These are phyloP conservation scores for Cladosporium sp. DNA, from an alignment of 2,329 filamentous ascomycete genomes.

Conservation along the genomic window DNA sequence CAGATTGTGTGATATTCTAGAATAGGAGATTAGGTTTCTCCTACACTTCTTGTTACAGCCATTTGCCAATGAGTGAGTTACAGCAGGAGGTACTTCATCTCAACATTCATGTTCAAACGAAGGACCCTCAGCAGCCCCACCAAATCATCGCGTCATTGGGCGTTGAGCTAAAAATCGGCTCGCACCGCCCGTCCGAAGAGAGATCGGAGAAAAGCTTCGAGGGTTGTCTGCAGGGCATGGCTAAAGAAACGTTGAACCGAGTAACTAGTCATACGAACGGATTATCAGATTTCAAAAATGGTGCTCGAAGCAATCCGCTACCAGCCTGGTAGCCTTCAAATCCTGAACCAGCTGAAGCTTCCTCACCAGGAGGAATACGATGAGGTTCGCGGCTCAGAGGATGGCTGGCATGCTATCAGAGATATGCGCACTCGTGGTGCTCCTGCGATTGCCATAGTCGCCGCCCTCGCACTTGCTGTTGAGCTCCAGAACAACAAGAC, in stretches of 20 bases:
- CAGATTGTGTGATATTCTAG: not conserved
- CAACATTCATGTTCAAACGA: not conserved
- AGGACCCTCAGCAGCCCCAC: slow-evolving; percentile 2
- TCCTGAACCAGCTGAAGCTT: slow-evolving; percentile 80
- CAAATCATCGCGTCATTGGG: slow-evolving; percentile 19
- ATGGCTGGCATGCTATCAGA: slow-evolving; percentile 81
- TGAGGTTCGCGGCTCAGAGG: slow-evolving; percentile 66
- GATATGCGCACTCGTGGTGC: slow-evolving; percentile 80
- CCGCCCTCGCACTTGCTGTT: slow-evolving; percentile 81
- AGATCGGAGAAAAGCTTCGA: slow-evolving; percentile 16
- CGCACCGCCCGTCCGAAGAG: slow-evolving; percentile 12
- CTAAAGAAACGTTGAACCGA: slow-evolving; percentile 8
- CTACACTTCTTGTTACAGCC: not conserved
- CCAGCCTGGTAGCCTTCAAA: slow-evolving; percentile 68
- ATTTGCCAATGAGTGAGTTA: not conserved
- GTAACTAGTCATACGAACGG: not conserved
- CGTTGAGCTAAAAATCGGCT: not conserved
- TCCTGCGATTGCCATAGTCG: slow-evolving; percentile 97
- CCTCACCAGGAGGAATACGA: slow-evolving; percentile 82
- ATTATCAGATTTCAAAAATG: slow-evolving; percentile 39
- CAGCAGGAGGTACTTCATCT: not conserved
- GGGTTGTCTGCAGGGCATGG: slow-evolving; percentile 17
- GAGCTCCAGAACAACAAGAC: slow-evolving; percentile 67
- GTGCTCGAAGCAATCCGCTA: slow-evolving; percentile 79
- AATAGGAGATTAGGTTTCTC: not conserved